These are phyloP conservation scores for Fusarium kyushuense DNA, from an alignment of 2,329 filamentous ascomycete species.

Conservation along the genomic window DNA sequence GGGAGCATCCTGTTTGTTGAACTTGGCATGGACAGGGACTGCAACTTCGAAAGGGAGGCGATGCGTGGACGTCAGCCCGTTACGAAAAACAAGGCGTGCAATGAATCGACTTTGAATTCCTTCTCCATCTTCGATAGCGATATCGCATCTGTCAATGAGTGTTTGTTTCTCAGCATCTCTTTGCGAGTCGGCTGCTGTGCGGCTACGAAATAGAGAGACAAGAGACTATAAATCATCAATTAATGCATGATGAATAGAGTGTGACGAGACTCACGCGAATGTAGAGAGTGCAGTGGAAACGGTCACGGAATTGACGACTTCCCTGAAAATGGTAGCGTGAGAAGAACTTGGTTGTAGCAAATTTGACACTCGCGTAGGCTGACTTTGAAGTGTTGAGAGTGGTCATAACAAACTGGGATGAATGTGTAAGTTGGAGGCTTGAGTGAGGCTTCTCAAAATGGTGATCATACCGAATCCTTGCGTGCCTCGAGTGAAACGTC, in stretches of 20 bases:
- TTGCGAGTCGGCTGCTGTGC: conserved; percentile 68
- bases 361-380: conserved; percentile 79
- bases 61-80: conserved; percentile 82
- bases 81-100: conserved; percentile 78
- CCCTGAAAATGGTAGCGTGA: conserved; percentile 76
- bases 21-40: conserved; percentile 81
- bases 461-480: conserved; percentile 69
- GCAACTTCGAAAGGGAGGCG: conserved; percentile 79
- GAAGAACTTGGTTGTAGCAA: conserved; percentile 77
- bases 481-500: conserved; percentile 80
- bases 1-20: conserved; percentile 72
- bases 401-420: conserved; percentile 74
- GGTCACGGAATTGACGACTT: conserved; percentile 62
- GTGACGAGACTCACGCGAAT: conserved; percentile 67
- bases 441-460: too few relatives aligned
- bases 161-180: conserved; percentile 73
- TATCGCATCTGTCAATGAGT: conserved; percentile 79
- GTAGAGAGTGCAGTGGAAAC: conserved; percentile 81
- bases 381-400: conserved; percentile 85
- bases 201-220: conserved; percentile 79
- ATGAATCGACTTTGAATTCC: conserved; percentile 80
- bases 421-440: background rate
- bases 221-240: conserved; percentile 63
- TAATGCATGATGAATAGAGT: background rate
- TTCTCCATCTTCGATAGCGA: conserved; percentile 77